Evolutionary conservation across 2,329 filamentous ascomycete genomes (phyloP), one percentile per base, ranked within the genome.

Genomic region (Talaromyces sp.): DNA sequence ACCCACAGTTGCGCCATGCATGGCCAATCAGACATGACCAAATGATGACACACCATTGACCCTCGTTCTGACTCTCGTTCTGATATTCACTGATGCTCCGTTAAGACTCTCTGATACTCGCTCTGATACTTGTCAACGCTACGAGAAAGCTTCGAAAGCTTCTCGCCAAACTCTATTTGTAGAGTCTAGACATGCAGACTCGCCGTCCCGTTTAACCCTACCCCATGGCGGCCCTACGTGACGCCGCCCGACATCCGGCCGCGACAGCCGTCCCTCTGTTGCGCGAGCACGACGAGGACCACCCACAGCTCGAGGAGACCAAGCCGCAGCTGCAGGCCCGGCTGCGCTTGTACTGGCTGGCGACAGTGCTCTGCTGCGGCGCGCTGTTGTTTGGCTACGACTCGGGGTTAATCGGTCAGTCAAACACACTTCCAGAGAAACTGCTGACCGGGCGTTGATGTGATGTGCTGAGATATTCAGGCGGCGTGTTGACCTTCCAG

Each of bases 271-370:
- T 62, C 14, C 61, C 61, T 30, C 34, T 60, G 8, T 28, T 63
- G 27, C 27, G 40, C 23, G 31, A 53, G 10, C 28, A 23, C n/a
- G 28, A 56, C 31, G 54, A 40, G 40, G 23, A 1, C 16, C 31
- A 1, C 16, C 31, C 54, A 52, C 40, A 14, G 33, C 16, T 40
- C 42, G 34, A 30, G 10, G 50, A 50, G 14, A 33, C 50, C 4
- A 56, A 51, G 55, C 57, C 64, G 31, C 69, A 68, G 8, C 65
- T 63, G 4, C 64, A 70, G 27, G 80, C 79, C 28, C 77, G 71
- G 59, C 65, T 81, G 36, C 73, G 82, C 61, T 80, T 81, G 33
- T 85, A 83, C 68, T 84, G 78, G 76, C 75, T 85, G 9, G 81
- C 80, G 2, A 73, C 73, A 1, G 78, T 84, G 3, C 78, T 83